A percentile compares a stretch with the other conserved stretches of the same genome.
Evolutionary conservation across 2,329 filamentous ascomycete genomes (phyloP).

Genomic region (Eutypa lata): DNA sequence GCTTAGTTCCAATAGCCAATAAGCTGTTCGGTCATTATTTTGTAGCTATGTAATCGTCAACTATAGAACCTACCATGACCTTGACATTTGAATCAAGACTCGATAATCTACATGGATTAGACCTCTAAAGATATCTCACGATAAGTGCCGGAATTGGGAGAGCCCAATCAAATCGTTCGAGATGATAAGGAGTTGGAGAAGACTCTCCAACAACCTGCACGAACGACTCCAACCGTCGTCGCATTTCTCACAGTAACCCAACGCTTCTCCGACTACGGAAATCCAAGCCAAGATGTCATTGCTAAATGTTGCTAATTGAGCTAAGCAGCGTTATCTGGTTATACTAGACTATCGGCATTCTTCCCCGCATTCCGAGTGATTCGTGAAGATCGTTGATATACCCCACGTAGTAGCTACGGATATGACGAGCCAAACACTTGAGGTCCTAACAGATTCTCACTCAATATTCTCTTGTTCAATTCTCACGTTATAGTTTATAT

Average conservation of each 20-base stretch:
- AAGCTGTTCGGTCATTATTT: not conserved
- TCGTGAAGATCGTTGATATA: not conserved
- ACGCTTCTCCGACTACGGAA: not conserved
- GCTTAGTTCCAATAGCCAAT: not conserved
- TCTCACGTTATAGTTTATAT: not conserved
- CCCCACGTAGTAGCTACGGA: not conserved
- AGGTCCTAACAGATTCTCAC: too few species aligned
- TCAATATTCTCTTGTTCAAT: too few species aligned
- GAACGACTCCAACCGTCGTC: not conserved
- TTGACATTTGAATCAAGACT: too few species aligned
- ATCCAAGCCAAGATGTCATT: not conserved
- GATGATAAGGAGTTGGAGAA: not conserved
- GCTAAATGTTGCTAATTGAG: too few species aligned
- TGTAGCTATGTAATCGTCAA: not conserved
- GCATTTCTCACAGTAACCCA: not conserved
- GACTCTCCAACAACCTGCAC: too few species aligned
- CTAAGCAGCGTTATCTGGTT: not conserved
- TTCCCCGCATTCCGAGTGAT: not conserved
- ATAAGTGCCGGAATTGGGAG: not conserved
- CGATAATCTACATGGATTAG: not conserved
- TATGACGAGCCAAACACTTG: too few species aligned
- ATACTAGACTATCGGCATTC: not conserved
- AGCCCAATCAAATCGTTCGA: not conserved
- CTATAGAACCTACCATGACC: not conserved
- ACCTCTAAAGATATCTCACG: not conserved